Base-by-base conservation (phyloP, 139 green algal species). In the Edaphochlamys debaryana region DNA sequence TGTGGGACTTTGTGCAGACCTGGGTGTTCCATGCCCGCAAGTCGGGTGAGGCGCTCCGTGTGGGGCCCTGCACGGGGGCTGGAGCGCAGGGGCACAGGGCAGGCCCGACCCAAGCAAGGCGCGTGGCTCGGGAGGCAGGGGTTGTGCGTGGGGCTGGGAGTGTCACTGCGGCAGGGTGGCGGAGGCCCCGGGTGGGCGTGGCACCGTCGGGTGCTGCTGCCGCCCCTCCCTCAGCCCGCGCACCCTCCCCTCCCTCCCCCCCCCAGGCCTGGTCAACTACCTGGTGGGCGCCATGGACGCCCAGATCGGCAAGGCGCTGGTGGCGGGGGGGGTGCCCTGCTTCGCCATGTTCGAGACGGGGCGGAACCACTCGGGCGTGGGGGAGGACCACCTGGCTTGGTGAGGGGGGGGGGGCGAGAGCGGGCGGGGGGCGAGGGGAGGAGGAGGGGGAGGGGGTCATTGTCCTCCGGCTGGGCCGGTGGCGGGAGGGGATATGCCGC, bases 1-100 rank as follows among this genome's bases (percentile, higher is more conserved):
- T 98, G 78, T 86, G 89, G n/a, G 95, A 98, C 80, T 98, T 98
- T 89, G 94, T 95, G 17, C 69, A 91, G 56, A 97, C 94, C 66
- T 98, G 95, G 95, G 89, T 96, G 23, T 41, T 82, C 37, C 96
- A 98, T 78, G 74, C 96, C 20, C 76, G 86, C 6, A 32, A 79
- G n/a, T 48, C 80, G 23, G 86, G 86, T 88, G 74, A 73, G 82
- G 67, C 41, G 45, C 27, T 15, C 13, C n/a, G 68, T 2, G 79
- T 80, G 17, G 11, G 4, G n/a, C n/a, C n/a, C n/a, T n/a, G n/a
- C n/a, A n/a, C n/a, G n/a, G n/a, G n/a, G n/a, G n/a, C n/a, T n/a
- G n/a, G n/a, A n/a, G n/a, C n/a, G n/a, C n/a, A n/a, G n/a, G n/a
- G n/a, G n/a, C n/a, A n/a, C n/a, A n/a, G n/a, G n/a, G n/a, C n/a